Evolutionary conservation across 306 rosid species (phyloP).

Genomic region (Ammopiptanthus mongolicus): DNA sequence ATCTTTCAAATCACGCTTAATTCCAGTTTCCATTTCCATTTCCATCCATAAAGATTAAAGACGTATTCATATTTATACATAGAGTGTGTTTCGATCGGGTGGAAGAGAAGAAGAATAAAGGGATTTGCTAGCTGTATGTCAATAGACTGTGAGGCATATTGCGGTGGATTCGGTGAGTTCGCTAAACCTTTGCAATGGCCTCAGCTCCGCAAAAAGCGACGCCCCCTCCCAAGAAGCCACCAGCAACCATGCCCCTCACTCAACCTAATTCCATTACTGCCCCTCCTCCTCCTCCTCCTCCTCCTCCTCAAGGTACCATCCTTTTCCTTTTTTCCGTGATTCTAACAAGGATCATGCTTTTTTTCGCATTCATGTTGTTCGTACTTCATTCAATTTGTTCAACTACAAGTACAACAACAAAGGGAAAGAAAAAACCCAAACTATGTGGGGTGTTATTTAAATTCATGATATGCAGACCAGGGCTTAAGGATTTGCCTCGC

Average conservation of each 20-base stretch:
- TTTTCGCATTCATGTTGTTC: background rate
- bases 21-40: background rate
- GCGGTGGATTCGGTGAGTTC: slow-evolving; percentile 54
- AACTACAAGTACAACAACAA: background rate
- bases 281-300: slow-evolving; percentile 2
- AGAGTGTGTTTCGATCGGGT: background rate
- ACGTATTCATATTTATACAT: background rate
- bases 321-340: background rate
- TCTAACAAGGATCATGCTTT: background rate
- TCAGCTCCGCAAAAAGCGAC: slow-evolving; percentile 68
- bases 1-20: slow-evolving; percentile 1
- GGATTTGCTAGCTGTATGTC: slow-evolving; percentile 61
- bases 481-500: background rate
- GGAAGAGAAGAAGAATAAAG: slow-evolving; percentile 20
- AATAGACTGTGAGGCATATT: slow-evolving; percentile 50
- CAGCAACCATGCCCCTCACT: slow-evolving; percentile 39
- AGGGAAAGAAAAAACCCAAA: background rate
- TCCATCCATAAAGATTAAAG: background rate
- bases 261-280: slow-evolving; percentile 55
- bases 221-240: slow-evolving; percentile 33
- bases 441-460: background rate
- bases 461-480: background rate
- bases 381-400: background rate
- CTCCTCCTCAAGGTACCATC: background rate
- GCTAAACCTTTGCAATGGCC: slow-evolving; percentile 74